A percentile compares a stretch with the other conserved stretches of the same genome.
Evolutionary conservation across 2,329 filamentous ascomycete species (phyloP).

Genomic region (Ramichloridium luteum): DNA sequence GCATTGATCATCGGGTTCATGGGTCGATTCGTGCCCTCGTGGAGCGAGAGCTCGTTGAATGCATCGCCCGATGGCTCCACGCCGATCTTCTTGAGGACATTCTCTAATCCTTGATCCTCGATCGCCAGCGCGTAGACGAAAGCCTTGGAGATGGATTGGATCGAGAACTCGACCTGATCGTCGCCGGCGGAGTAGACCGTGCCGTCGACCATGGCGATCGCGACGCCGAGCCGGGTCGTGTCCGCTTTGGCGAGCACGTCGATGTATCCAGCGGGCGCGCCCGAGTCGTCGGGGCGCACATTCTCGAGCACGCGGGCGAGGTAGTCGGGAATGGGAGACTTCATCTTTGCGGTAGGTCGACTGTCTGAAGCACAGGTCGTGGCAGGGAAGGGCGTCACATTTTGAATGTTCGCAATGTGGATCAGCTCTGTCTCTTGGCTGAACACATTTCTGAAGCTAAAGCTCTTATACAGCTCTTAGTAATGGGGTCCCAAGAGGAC

Average conservation of each 20-base stretch:
- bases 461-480: too few species aligned
- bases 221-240: slow-evolving; percentile 29
- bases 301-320: slow-evolving; percentile 13
- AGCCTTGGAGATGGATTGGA: slow-evolving; percentile 32
- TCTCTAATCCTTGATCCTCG: slow-evolving; percentile 26
- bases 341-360: slow-evolving; percentile 9
- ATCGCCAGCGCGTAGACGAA: slow-evolving; percentile 33
- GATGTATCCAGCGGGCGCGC: slow-evolving; percentile 28
- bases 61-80: slow-evolving; percentile 31
- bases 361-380: not conserved
- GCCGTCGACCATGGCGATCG: slow-evolving; percentile 31
- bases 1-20: slow-evolving; percentile 19
- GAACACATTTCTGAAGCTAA: too few species aligned
- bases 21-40: slow-evolving; percentile 12
- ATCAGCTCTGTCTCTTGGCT: too few species aligned
- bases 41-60: slow-evolving; percentile 24
- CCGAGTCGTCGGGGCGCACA: slow-evolving; percentile 14
- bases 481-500: too few species aligned
- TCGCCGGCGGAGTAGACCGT: slow-evolving; percentile 30
- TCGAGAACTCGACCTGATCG: slow-evolving; percentile 30
- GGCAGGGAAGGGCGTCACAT: too few species aligned
- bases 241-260: slow-evolving; percentile 29
- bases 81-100: slow-evolving; percentile 30
- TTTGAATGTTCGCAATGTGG: too few species aligned
- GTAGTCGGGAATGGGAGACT: slow-evolving; percentile 17